phyloP scores from a whole-genome alignment of 768 basidiomycete species.

The Pulveroboletus sp. region DNA sequence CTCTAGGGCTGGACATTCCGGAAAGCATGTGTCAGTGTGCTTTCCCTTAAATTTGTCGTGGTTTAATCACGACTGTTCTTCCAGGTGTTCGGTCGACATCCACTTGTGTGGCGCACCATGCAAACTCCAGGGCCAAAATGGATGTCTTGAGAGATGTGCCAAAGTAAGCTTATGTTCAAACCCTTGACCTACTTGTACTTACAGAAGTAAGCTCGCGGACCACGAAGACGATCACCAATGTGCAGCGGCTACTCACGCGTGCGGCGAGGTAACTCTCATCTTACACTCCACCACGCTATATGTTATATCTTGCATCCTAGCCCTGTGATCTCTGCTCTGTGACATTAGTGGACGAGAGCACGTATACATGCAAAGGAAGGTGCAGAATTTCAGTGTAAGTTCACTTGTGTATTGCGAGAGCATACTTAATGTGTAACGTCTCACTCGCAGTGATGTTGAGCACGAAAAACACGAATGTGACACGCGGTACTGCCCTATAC shows the following conservation, averaged over 20 bases:
- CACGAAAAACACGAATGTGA: constrained; percentile 52
- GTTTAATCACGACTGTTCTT: not conserved
- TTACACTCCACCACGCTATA: not conserved
- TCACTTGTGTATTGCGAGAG: not conserved
- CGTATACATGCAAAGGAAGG: constrained; percentile 39
- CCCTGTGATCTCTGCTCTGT: constrained; percentile 40
- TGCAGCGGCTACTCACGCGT: constrained; percentile 49
- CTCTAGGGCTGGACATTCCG: constrained; percentile 53
- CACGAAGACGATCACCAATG: constrained; percentile 54
- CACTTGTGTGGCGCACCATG: constrained; percentile 60
- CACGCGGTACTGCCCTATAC: constrained; percentile 47
- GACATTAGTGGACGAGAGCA: constrained; percentile 20
- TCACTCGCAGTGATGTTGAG: constrained; percentile 44
- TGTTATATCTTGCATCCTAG: constrained; percentile 23
- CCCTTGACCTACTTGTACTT: not conserved
- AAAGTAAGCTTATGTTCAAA: constrained; percentile 35
- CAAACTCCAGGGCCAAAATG: constrained; percentile 40
- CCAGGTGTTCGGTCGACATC: constrained; percentile 48
- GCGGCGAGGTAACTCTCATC: constrained; percentile 44
- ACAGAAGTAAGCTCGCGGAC: constrained; percentile 37
- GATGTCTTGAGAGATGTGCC: constrained; percentile 52
- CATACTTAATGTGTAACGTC: not conserved
- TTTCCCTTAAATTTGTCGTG: not conserved
- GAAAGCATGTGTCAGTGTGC: constrained; percentile 49
- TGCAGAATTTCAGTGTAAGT: constrained; percentile 44